phyloP scores from a whole-genome alignment of 148 eudicot species.

The Rhododendron williamsianum region DNA sequence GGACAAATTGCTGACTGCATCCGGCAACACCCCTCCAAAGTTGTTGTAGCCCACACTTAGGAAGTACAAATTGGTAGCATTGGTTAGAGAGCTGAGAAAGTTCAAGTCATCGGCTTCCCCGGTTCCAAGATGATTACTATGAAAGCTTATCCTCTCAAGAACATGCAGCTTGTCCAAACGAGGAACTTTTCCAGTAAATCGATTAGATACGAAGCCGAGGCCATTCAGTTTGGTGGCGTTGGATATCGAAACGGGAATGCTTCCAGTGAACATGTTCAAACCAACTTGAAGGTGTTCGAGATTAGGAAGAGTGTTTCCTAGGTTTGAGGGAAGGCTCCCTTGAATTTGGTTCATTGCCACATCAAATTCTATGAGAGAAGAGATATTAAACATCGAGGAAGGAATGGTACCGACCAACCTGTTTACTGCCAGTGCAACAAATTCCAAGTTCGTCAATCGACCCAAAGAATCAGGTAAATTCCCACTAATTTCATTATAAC shows the following conservation, averaged over 20 bases:
- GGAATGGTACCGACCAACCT: no score
- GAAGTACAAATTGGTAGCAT: conserved; percentile 16
- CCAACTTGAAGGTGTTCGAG: background rate
- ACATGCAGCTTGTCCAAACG: no score
- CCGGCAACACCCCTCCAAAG: conserved; percentile 20
- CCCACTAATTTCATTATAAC: no score
- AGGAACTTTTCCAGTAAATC: background rate
- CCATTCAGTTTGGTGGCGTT: background rate
- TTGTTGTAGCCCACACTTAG: background rate
- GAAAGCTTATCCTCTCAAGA: no score
- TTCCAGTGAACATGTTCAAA: conserved; percentile 9
- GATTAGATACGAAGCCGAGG: background rate
- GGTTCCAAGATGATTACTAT: conserved; percentile 14
- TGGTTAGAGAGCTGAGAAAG: conserved; percentile 22
- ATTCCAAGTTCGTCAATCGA: no score
- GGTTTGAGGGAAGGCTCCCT: conserved; percentile 13
- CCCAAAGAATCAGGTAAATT: no score
- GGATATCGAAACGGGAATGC: conserved; percentile 12
- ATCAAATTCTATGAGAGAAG: no score
- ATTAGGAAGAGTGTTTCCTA: background rate
- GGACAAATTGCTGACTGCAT: conserved; percentile 18
- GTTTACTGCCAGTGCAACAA: no score
- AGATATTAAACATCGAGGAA: no score
- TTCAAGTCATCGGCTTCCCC: conserved; percentile 14
- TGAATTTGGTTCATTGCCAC: background rate